A percentile compares a stretch with the other conserved stretches of the same genome.
Conservation (phyloP, 2,329 filamentous ascomycete species). For the Trichoderma koningii region DNA sequence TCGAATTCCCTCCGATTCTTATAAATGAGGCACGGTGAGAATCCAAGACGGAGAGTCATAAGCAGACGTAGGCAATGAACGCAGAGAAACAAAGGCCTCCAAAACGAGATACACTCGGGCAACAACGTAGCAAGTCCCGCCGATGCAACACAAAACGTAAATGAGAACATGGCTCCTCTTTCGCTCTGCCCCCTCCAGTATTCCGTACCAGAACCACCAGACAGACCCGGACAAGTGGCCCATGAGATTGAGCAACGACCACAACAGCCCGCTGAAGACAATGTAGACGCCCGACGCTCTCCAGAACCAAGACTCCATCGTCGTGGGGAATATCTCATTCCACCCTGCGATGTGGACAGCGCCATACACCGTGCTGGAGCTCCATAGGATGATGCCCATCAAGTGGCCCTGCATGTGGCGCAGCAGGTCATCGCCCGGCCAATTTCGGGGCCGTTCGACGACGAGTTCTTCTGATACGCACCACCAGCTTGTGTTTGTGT, state of each 20-base stretch:
- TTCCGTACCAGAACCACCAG: conserved; percentile 26
- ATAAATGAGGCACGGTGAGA: conserved; percentile 1
- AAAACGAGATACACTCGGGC: conserved; percentile 15
- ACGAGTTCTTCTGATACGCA: conserved; percentile 27
- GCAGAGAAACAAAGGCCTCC: conserved; percentile 22
- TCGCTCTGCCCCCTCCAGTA: conserved; percentile 15
- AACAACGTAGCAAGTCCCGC: conserved; percentile 22
- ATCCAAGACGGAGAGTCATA: conserved; percentile 16
- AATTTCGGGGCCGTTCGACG: conserved; percentile 22
- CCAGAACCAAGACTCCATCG: conserved; percentile 24
- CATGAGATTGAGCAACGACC: conserved; percentile 19
- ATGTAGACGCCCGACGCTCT: conserved; percentile 17
- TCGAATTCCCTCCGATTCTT: neutral
- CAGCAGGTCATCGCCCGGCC: conserved; percentile 22
- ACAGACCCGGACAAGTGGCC: conserved; percentile 17
- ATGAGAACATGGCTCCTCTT: conserved; percentile 18
- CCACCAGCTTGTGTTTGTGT: neutral
- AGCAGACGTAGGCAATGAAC: conserved; percentile 19
- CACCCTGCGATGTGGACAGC: neutral
- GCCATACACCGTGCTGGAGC: neutral
- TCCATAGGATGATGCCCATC: neutral
- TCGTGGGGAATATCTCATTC: conserved; percentile 6
- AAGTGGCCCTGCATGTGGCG: conserved; percentile 3
- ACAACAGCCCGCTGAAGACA: conserved; percentile 22
- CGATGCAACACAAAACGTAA: conserved; percentile 13